Evolutionary conservation across 2,329 filamentous ascomycete genomes (phyloP).

Genomic region (Nemania sp.): DNA sequence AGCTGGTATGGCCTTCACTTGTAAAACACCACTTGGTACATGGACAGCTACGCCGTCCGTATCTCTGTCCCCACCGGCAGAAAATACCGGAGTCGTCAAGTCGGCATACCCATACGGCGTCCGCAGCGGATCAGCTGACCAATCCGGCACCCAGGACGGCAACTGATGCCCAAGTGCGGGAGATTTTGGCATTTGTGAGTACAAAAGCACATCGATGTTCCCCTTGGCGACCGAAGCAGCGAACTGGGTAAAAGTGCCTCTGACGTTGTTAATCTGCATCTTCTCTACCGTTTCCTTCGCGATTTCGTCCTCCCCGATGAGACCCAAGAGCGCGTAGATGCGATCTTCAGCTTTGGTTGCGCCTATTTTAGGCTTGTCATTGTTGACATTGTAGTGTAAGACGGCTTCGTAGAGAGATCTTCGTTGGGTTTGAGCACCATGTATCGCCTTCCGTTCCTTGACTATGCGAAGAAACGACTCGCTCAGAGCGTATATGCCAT

Average conservation of each 20-base stretch:
- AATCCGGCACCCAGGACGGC: constrained; percentile 45
- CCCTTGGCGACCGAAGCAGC: constrained; percentile 30
- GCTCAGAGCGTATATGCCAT: constrained; percentile 31
- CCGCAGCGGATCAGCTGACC: constrained; percentile 32
- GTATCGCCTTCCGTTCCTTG: constrained; percentile 41
- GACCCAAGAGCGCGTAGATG: constrained; percentile 41
- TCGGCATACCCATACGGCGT: constrained; percentile 36
- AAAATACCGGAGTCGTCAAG: constrained; percentile 31
- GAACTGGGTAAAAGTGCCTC: constrained; percentile 21
- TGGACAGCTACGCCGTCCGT: constrained; percentile 13
- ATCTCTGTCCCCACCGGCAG: constrained; percentile 30
- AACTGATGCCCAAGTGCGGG: constrained; percentile 31
- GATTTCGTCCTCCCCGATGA: constrained; percentile 33
- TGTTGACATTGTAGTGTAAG: constrained; percentile 40
- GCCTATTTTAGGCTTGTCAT: constrained; percentile 32
- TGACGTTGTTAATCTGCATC: constrained; percentile 20
- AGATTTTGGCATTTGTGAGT: constrained; percentile 34
- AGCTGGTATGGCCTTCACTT: constrained; percentile 30
- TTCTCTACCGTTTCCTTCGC: constrained; percentile 13
- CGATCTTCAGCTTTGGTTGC: constrained; percentile 39
- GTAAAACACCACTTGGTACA: constrained; percentile 15
- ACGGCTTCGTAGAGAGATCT: constrained; percentile 37
- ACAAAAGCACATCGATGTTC: constrained; percentile 39
- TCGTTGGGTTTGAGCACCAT: constrained; percentile 20
- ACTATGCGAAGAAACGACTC: constrained; percentile 35